Base-by-base conservation (phyloP, 2,329 filamentous ascomycete species). In the Venturia nashicola region DNA sequence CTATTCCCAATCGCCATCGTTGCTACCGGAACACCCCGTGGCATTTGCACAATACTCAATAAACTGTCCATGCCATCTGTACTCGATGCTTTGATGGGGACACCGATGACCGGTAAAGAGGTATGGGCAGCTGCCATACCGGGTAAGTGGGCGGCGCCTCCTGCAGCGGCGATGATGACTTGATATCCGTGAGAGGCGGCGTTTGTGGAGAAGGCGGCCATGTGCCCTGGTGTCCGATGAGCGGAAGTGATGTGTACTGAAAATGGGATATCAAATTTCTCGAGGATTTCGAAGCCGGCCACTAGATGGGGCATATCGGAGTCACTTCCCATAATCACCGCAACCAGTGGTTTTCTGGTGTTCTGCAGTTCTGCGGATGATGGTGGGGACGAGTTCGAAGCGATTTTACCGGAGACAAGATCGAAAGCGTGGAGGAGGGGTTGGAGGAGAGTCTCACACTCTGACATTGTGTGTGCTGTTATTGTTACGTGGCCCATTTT, bases 401-500 rank as follows among this genome's bases (percentile, higher is more conserved):
- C 76, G 57, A 82, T 63, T 42, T 75, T 74, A 44, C 72, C 74
- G 46, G 73, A 81, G 68, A 89, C 83, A 14, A 73, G 71, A 69
- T 89, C 83, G 32, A 85, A 83, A 61, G 83, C 76, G 55, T 86
- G 77, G 65, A 96, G 84, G 27, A 97, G 81, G 2, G 86, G 86
- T 61, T 88, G 84, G 44, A 88, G 83, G 16, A 86, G 82, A 18
- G 81, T 78, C 72, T 89, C 84, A n/a, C 88, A 85, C 69, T 86
- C 81, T 44, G 82, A 77, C 71, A 92, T 85, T 0, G 83, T 85
- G 14, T 83, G 79, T 0, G 86, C 86, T 1, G 89, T 89, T 44
- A 96, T 77, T 0, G 92, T 97, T 68, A 99, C 85, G 74, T 99
- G 94, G 12, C 93, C 93, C 78, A 97, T 97, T 76, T 97, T 99